Conservation (phyloP, 345 rosid species). For the Euphorbia peplus region DNA sequence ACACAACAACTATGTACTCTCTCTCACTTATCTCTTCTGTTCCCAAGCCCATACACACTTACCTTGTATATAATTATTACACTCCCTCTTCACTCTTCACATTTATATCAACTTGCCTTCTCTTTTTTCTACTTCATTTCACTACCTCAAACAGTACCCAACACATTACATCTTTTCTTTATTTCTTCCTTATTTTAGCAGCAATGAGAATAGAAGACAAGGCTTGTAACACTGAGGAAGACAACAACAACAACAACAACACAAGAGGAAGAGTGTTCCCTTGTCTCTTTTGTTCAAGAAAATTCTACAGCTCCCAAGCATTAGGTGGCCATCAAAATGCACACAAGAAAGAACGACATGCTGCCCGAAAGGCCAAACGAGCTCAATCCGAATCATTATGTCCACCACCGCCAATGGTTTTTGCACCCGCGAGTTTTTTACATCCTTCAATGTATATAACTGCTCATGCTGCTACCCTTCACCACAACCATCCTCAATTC, state of each 20-base stretch:
- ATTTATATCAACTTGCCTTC: constrained; percentile 31
- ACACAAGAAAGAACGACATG: constrained; percentile 82
- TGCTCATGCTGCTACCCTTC: constrained; percentile 47
- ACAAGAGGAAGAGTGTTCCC: constrained; percentile 55
- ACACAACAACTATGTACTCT: constrained; percentile 48
- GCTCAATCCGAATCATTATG: constrained; percentile 37
- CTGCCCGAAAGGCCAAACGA: constrained; percentile 68
- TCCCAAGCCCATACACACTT: constrained; percentile 74
- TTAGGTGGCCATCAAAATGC: constrained; percentile 96
- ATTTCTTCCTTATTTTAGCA: neutral
- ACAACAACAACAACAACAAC: constrained; percentile 19
- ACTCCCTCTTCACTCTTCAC: constrained; percentile 49
- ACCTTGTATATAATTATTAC: constrained; percentile 29
- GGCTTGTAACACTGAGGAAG: constrained; percentile 25
- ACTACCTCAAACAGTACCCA: neutral
- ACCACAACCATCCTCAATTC: constrained; percentile 25
- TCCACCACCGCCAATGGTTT: constrained; percentile 26
- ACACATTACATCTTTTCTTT: neutral
- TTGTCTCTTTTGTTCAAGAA: constrained; percentile 75
- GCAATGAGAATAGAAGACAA: constrained; percentile 42
- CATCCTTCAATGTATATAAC: constrained; percentile 49
- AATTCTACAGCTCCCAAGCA: constrained; percentile 89
- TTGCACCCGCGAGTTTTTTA: constrained; percentile 33
- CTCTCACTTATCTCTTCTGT: constrained; percentile 57
- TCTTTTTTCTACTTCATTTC: constrained; percentile 18